These are phyloP conservation scores for Petunia axillaris DNA, from an alignment of 257 asterid genomes.

Conservation along the genomic window DNA sequence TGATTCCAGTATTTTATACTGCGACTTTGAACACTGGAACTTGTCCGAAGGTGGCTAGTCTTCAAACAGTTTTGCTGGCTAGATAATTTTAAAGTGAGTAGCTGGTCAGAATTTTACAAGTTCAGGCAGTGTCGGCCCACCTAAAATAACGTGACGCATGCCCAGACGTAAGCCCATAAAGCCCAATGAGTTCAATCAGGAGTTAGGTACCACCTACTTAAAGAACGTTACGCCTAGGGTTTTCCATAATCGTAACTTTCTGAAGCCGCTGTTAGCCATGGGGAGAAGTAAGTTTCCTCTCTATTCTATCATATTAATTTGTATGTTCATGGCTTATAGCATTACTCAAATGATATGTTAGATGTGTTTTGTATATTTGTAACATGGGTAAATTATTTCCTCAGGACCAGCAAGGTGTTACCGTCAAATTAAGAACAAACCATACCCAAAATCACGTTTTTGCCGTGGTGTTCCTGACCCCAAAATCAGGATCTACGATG, in stretches of 20 bases:
- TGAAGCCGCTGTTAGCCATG: slow-evolving; percentile 49
- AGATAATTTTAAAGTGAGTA: too few relatives aligned
- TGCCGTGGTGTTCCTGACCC: slow-evolving; percentile 38
- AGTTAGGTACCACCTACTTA: neutral
- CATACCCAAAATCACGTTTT: slow-evolving; percentile 32
- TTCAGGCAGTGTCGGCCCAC: too few relatives aligned
- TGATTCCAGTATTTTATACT: too few relatives aligned
- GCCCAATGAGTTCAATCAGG: slow-evolving; percentile 35
- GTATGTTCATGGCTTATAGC: neutral
- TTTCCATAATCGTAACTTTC: neutral
- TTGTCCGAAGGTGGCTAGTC: too few relatives aligned
- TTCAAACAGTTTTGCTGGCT: too few relatives aligned
- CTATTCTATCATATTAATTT: too few relatives aligned
- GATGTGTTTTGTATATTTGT: neutral
- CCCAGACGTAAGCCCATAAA: slow-evolving; percentile 39
- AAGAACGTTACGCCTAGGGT: neutral
- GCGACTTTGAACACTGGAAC: too few relatives aligned
- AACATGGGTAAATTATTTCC: neutral
- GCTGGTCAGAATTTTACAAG: too few relatives aligned
- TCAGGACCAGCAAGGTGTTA: slow-evolving; percentile 37
- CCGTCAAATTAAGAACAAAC: slow-evolving; percentile 36
- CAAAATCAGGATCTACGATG: slow-evolving; percentile 35
- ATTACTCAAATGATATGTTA: too few relatives aligned
- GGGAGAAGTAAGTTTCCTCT: slow-evolving; percentile 65
- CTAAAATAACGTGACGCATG: slow-evolving; percentile 41